Base-by-base conservation (phyloP, 2,329 filamentous ascomycete genomes). In the Microascus cirrosus region DNA sequence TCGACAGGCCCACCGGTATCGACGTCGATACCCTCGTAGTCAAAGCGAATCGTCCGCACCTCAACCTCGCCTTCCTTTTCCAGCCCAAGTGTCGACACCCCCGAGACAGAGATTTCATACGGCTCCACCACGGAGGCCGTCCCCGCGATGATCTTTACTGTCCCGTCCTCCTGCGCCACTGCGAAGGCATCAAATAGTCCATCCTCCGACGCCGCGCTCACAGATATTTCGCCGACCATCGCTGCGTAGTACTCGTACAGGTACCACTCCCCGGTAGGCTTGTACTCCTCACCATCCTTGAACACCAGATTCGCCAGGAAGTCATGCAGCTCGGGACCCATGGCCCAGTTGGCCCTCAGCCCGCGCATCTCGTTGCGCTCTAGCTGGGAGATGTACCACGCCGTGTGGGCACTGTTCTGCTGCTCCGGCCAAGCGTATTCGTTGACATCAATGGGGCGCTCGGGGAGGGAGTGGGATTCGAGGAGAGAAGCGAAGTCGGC, bases 301-400 rank as follows among this genome's bases (percentile, higher is more conserved):
- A 42, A 42, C 36, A 42, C 36, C 36, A 77, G 66, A 45, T 68
- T 68, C 8, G 74, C 76, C 25, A 77, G 58, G 22, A 70, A 72
- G 58, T 79, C 74, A 61, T 77, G 76, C 11, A 79, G 66, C 0
- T 63, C 64, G 20, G 62, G 65, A n/a, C 66, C 69, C 2, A 66
- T 66, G 4, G 69, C 69, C 76, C 76, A 78, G 60, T 78, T 77
- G 0, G 72, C 75, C 2, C 75, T 69, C 0, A 78, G 65, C 1
- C 75, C 75, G 10, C 64, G 62, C 3, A 70, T 62, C 58, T 77
- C 69, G 63, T 71, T 65, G 0, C 77, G 70, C 59, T 79, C 77
- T 1, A 79, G 69, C 25, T 73, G 73, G 1, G 71, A 64, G 36
- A 80, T 74, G 67, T 72, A 79, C 67, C 70, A 79, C 0, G 70